phyloP scores from a whole-genome alignment of 805 yeast genomes.

The Deakozyma indianensis region DNA sequence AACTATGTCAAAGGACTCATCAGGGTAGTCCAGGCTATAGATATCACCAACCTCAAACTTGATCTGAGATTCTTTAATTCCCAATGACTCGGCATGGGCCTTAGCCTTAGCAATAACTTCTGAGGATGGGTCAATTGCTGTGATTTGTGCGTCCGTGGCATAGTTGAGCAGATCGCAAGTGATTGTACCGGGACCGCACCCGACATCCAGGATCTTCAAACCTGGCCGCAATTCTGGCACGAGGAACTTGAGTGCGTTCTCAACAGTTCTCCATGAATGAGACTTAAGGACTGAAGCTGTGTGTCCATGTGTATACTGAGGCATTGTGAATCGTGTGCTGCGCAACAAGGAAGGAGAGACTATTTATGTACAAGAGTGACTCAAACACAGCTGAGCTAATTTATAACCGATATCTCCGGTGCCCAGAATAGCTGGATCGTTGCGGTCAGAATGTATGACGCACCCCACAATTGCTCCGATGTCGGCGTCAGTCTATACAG shows the following conservation, averaged over 20 bases:
- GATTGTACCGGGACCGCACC: constrained; percentile 31
- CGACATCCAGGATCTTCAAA: constrained; percentile 25
- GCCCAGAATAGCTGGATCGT: too few relatives aligned
- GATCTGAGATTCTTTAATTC: constrained; percentile 9
- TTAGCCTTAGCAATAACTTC: constrained; percentile 20
- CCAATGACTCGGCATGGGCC: constrained; percentile 6
- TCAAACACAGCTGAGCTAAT: too few relatives aligned
- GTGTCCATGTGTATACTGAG: constrained; percentile 14
- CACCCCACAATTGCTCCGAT: too few relatives aligned
- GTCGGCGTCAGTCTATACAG: too few relatives aligned
- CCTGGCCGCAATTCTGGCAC: constrained; percentile 16
- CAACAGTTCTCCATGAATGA: constrained; percentile 24
- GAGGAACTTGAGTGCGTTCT: constrained; percentile 18
- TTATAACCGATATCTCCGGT: too few relatives aligned
- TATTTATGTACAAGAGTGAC: too few relatives aligned
- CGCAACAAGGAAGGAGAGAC: too few relatives aligned
- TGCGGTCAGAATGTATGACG: too few relatives aligned
- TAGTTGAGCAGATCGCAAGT: constrained; percentile 23
- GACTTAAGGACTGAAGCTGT: constrained; percentile 14
- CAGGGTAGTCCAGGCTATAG: constrained; percentile 21
- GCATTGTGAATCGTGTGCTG: not conserved
- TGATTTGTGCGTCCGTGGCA: constrained; percentile 15
- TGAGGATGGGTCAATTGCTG: constrained; percentile 23
- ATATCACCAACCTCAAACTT: constrained; percentile 20
- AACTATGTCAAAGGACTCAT: constrained; percentile 27